These are phyloP conservation scores for Plasmodium falciparum DNA, from an alignment of 169 alveolate genomes.

Conservation along the genomic window DNA sequence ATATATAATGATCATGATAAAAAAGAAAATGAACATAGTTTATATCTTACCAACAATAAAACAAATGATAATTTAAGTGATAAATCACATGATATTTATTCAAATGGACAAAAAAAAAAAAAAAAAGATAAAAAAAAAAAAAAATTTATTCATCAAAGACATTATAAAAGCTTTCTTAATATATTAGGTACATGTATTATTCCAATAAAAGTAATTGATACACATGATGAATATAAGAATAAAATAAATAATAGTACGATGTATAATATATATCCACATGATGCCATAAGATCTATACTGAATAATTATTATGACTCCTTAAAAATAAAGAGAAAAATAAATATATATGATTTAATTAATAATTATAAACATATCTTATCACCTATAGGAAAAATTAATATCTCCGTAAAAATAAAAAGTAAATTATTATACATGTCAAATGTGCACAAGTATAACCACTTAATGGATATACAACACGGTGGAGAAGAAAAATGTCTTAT, in stretches of 20 bases:
- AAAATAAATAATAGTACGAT: background rate
- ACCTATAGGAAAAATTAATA: slow-evolving; percentile 53
- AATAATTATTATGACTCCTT: slow-evolving; percentile 33
- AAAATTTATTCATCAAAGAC: slow-evolving; percentile 2
- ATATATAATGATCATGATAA: background rate
- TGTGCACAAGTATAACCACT: slow-evolving; percentile 21
- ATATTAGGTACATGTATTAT: slow-evolving; percentile 48
- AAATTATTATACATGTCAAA: background rate
- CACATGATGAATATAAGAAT: background rate
- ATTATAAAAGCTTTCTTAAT: slow-evolving; percentile 30
- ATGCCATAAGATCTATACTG: slow-evolving; percentile 20
- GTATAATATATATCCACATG: slow-evolving; percentile 60
- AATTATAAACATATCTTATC: slow-evolving; percentile 33
- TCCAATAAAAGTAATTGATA: slow-evolving; percentile 27
- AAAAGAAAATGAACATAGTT: background rate
- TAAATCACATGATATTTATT: background rate
- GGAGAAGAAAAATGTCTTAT: background rate
- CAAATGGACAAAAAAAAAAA: background rate
- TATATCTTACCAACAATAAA: too few species aligned
- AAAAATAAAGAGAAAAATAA: slow-evolving; percentile 36
- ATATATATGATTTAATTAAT: slow-evolving; percentile 35
- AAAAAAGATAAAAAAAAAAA: slow-evolving; percentile 1
- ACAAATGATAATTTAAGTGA: too few species aligned
- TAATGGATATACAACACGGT: slow-evolving; percentile 12
- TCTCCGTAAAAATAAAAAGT: slow-evolving; percentile 9